Evolutionary conservation across 1,284 basidiomycete species (phyloP), one percentile per base, ranked within the genome.

Genomic region (Ganoderma lucidum): DNA sequence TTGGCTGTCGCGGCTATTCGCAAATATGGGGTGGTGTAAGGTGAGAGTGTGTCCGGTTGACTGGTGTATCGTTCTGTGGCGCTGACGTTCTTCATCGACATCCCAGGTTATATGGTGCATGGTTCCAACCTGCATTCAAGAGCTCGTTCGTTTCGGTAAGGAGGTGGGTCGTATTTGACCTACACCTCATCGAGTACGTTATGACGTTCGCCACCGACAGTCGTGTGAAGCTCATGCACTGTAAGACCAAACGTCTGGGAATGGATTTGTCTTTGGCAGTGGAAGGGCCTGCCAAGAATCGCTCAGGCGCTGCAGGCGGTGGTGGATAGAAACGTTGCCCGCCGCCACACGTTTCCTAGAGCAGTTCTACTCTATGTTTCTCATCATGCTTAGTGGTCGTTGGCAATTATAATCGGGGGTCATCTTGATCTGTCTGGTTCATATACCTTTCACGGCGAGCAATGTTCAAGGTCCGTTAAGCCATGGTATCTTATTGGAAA

Each of bases 1-100:
- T 14, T 59, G 58, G 58, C 58, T 59, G 37, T 59, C 10, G 37
- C 37, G 15, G 58, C 58, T 19, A 59, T 59, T 39, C 58, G 58
- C 58, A 59, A 59, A 37, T 41, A 39, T 59, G 37, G 37, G 23
- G 37, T 23, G 37, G 10, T 41, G 3, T 59, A n/a, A 59, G 58
- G 37, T 59, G n/a, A 39, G 37, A 12, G 37, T 28, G n/a, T 48
- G 45, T 8, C 8, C 10, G 12, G 10, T 12, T 14, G 10, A 2
- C 23, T 28, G 48, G 9, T n/a, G 5, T 9, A 28, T 0, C 4
- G 10, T 28, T 51, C 10, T 14, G 23, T 51, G 48, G 23, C 3
- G 10, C 23, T 51, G 10, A 51, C 10, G 12, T 28, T 51, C 1
- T 12, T 28, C 10, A 5, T 28, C 23, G 10, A 51, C 6, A 12